These are phyloP conservation scores for Scheffersomyces illinoinensis DNA, from an alignment of 1,139 yeast genomes.

Conservation along the genomic window DNA sequence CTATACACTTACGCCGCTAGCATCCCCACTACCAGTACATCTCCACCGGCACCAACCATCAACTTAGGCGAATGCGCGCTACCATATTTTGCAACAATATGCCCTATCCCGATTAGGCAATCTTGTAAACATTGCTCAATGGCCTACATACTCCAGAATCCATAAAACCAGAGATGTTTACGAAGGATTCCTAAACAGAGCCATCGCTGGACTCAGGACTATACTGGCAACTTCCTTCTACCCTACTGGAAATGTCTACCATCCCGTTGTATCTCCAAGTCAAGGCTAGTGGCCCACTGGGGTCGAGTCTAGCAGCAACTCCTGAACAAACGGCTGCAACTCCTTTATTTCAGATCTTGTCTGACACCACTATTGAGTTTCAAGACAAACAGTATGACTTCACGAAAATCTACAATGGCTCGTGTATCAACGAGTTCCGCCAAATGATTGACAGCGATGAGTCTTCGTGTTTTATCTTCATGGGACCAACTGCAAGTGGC, in stretches of 20 bases:
- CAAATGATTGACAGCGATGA: conserved; percentile 11
- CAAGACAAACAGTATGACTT: conserved; percentile 24
- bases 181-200: not conserved
- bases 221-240: not conserved
- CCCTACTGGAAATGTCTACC: not conserved
- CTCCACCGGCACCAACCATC: not conserved
- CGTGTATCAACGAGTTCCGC: conserved; percentile 10
- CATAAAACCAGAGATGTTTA: not conserved
- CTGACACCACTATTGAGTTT: conserved; percentile 19
- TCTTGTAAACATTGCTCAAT: not conserved
- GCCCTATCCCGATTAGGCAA: not conserved
- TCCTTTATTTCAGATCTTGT: conserved; percentile 11
- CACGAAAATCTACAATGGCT: conserved; percentile 13
- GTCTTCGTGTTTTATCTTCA: conserved; percentile 23
- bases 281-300: not conserved
- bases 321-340: not conserved
- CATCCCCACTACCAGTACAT: no score
- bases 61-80: not conserved
- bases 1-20: no score
- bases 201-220: not conserved
- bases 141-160: not conserved
- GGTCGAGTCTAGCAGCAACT: not conserved
- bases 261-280: not conserved
- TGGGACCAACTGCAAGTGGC: conserved; percentile 39
- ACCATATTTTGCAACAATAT: not conserved